phyloP scores from a whole-genome alignment of 2,329 filamentous ascomycete species.

The Ophiostoma himal-ulmi region DNA sequence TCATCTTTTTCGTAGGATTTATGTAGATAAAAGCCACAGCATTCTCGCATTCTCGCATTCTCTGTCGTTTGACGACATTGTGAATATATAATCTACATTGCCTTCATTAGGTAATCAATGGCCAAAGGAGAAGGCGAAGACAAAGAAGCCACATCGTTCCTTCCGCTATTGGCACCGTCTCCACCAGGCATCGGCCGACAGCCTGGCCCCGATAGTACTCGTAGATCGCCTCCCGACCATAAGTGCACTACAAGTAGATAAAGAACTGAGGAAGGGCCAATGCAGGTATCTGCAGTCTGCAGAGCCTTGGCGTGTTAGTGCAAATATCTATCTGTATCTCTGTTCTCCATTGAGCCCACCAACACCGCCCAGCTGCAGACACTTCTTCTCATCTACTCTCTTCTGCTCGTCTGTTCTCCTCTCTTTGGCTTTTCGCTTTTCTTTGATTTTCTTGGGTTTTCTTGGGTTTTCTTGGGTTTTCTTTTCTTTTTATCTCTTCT shows the following conservation, averaged over 20 bases:
- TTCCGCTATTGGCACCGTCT: not conserved
- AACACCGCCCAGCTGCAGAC: conserved; percentile 3
- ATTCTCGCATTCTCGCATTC: no score
- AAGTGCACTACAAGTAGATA: conserved; percentile 8
- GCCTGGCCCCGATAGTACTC: not conserved
- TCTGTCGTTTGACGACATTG: no score
- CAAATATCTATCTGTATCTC: not conserved
- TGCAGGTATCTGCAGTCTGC: not conserved
- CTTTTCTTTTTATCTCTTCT: conserved; percentile 1
- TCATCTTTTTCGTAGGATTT: not conserved
- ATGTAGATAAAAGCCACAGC: not conserved
- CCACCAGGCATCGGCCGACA: conserved; percentile 7
- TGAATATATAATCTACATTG: no score
- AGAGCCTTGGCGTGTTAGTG: conserved; percentile 3
- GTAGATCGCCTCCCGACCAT: conserved; percentile 5
- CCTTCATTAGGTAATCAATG: not conserved
- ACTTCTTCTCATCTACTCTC: not conserved
- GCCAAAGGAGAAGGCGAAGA: not conserved
- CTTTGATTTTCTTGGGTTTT: not conserved
- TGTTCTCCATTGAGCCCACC: not conserved
- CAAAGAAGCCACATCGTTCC: not conserved
- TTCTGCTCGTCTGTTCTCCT: no score
- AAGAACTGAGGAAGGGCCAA: not conserved
- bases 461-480: not conserved
- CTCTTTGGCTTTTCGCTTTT: not conserved